A percentile compares a stretch with the other conserved stretches of the same genome.
These are phyloP conservation scores for Peniophora sp. DNA, from an alignment of 1,284 basidiomycete species.

Conservation along the genomic window DNA sequence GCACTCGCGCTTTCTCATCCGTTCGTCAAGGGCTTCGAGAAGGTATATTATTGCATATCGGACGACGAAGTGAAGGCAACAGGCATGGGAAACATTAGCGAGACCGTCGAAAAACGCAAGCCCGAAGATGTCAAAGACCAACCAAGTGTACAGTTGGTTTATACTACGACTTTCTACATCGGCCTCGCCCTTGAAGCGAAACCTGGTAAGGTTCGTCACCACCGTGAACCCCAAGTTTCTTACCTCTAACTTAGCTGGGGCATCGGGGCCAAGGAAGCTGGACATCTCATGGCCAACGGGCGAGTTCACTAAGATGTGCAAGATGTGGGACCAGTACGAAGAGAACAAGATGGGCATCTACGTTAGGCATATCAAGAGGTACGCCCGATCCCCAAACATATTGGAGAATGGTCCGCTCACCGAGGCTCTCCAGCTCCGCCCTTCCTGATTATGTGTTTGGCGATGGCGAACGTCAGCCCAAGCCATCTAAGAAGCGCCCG, in stretches of 20 bases:
- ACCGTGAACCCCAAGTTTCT: neutral
- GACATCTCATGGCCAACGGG: conserved; percentile 97
- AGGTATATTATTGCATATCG: conserved; percentile 75
- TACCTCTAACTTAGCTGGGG: conserved; percentile 40
- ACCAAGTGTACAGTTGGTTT: conserved; percentile 65
- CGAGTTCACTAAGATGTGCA: conserved; percentile 93
- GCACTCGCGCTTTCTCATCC: conserved; percentile 91
- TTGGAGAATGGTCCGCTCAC: too few species aligned
- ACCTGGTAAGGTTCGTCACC: conserved; percentile 53
- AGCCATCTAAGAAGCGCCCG: conserved; percentile 50
- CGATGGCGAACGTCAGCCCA: conserved; percentile 66
- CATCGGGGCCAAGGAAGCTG: conserved; percentile 69
- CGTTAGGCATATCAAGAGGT: conserved; percentile 93
- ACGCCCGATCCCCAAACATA: too few species aligned
- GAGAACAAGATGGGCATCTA: conserved; percentile 91
- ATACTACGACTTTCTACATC: conserved; percentile 95
- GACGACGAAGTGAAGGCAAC: conserved; percentile 87
- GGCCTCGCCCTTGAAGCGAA: conserved; percentile 91
- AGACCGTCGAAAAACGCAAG: conserved; percentile 64
- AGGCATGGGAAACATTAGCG: conserved; percentile 81
- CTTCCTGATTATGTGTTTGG: conserved; percentile 84
- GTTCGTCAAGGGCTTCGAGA: conserved; percentile 90
- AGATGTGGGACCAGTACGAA: conserved; percentile 94
- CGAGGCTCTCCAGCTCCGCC: conserved; percentile 39
- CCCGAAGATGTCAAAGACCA: conserved; percentile 70